A percentile compares a stretch with the other conserved stretches of the same genome.
These are phyloP conservation scores for Cercospora sp. DNA, from an alignment of 2,329 filamentous ascomycete genomes.

Conservation along the genomic window DNA sequence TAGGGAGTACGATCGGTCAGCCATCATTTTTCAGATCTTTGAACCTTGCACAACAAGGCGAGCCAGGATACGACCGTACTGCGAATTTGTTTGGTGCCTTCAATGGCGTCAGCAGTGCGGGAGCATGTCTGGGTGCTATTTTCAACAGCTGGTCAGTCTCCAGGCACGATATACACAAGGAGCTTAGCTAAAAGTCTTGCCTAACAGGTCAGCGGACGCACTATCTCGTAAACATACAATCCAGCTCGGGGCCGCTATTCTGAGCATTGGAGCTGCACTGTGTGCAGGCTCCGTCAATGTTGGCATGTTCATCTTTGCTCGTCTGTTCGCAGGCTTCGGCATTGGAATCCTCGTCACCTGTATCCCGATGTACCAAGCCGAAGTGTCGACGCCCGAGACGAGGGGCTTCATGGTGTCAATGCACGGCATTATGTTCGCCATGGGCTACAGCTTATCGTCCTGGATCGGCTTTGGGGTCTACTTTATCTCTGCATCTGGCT, in stretches of 20 bases:
- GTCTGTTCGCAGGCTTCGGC: conserved; percentile 43
- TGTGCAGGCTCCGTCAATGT: conserved; percentile 42
- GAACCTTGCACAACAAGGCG: conserved; percentile 41
- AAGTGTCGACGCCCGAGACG: conserved; percentile 43
- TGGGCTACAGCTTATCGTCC: conserved; percentile 44
- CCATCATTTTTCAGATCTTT: conserved; percentile 49
- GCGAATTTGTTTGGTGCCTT: conserved; percentile 48
- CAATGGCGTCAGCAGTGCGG: conserved; percentile 49
- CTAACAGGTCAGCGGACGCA: conserved; percentile 36
- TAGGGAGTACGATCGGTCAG: conserved; percentile 50
- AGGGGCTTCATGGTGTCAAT: conserved; percentile 46
- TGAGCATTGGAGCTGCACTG: conserved; percentile 44
- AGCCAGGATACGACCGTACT: conserved; percentile 46
- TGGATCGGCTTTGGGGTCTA: conserved; percentile 48
- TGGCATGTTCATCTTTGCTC: conserved; percentile 45
- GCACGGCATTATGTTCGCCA: conserved; percentile 45
- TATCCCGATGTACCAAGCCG: conserved; percentile 41
- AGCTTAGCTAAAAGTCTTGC: no score
- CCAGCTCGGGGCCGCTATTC: conserved; percentile 40
- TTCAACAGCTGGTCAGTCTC: conserved; percentile 46
- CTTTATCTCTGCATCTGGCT: conserved; percentile 35
- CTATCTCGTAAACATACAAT: conserved; percentile 43
- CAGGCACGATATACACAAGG: no score
- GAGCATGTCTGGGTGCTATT: conserved; percentile 42
- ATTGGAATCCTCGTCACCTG: conserved; percentile 39